Evolutionary conservation across 108 stramenopile genomes (phyloP), one percentile per base, ranked within the genome.

Genomic region (Fragilaria radians): DNA sequence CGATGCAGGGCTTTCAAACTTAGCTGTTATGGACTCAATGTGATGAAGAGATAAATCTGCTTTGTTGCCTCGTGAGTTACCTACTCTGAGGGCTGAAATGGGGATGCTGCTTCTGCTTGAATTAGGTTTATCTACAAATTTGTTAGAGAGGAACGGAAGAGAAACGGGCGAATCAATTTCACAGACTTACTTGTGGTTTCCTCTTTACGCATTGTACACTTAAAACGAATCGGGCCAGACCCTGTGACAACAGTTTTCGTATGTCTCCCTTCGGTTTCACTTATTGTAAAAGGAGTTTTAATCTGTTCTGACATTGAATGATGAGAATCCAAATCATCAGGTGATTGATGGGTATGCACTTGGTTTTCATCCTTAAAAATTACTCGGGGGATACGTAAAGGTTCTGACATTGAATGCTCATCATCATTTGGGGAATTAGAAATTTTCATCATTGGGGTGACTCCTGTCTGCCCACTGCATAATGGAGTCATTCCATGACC

Each of bases 41-140:
- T 51, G 50, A 25, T 51, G 50, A 5, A 51, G 50, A 18, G 50
- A 51, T 7, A 51, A 21, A 25, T 51, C 50, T 25, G 36, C 36
- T 42, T 42, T 42, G 36, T 7, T 11, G 47, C 64, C 60, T 17
- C 73, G 68, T n/a, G 68, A 63, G 60, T 71, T 62, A 2, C 61
- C 50, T 11, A 65, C 60, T 17, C 47, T 46, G 0, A 71, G 45
- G 34, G n/a, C n/a, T n/a, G n/a, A n/a, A n/a, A n/a, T n/a, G n/a
- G n/a, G n/a, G n/a, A n/a, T n/a, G n/a, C n/a, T n/a, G n/a, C n/a
- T n/a, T n/a, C n/a, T n/a, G n/a, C n/a, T n/a, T n/a, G n/a, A n/a
- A n/a, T n/a, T n/a, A n/a, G n/a, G n/a, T n/a, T n/a, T n/a, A n/a
- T n/a, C n/a, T n/a, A n/a, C n/a, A n/a, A n/a, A n/a, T n/a, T n/a